These are phyloP conservation scores for Haematococcus lacustris DNA, from an alignment of 139 green algal species.

Conservation along the genomic window DNA sequence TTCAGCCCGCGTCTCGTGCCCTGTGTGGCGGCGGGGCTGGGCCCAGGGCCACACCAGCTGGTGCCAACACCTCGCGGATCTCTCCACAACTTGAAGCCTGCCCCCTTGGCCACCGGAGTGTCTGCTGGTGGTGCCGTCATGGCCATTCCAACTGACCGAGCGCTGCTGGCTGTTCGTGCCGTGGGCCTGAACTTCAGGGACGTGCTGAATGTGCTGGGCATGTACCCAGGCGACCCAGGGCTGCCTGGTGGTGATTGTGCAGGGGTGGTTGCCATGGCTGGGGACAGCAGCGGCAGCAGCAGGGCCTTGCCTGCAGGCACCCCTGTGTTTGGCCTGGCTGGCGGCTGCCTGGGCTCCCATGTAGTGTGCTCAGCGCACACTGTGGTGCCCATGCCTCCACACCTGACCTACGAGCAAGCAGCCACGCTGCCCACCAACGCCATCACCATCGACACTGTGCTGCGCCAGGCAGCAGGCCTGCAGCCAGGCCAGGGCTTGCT, in stretches of 20 bases:
- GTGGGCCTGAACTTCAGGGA: constrained; percentile 73
- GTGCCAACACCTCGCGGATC: constrained; percentile 36
- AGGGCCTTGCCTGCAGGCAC: constrained; percentile 28
- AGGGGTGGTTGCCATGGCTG: constrained; percentile 48
- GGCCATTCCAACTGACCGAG: neutral
- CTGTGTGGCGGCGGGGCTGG: too few relatives aligned
- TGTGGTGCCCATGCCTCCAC: constrained; percentile 57
- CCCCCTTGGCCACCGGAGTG: constrained; percentile 13
- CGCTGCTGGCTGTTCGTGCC: constrained; percentile 43
- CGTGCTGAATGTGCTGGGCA: constrained; percentile 60
- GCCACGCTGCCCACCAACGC: constrained; percentile 75
- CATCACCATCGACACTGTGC: constrained; percentile 38
- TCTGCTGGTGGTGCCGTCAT: constrained; percentile 3
- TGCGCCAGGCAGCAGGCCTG: constrained; percentile 44
- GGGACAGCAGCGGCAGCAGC: neutral
- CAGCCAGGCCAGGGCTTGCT: constrained; percentile 55
- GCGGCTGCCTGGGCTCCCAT: constrained; percentile 62
- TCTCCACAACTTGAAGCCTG: constrained; percentile 34
- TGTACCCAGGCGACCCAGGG: constrained; percentile 55
- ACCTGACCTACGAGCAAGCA: constrained; percentile 62
- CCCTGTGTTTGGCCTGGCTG: constrained; percentile 73
- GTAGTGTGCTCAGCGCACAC: constrained; percentile 45
- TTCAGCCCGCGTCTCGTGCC: constrained; percentile 11
- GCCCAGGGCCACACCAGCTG: constrained; percentile 21
- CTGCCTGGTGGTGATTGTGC: constrained; percentile 39